phyloP scores from a whole-genome alignment of 179 eudicot species.

The Drosera spatulata region DNA sequence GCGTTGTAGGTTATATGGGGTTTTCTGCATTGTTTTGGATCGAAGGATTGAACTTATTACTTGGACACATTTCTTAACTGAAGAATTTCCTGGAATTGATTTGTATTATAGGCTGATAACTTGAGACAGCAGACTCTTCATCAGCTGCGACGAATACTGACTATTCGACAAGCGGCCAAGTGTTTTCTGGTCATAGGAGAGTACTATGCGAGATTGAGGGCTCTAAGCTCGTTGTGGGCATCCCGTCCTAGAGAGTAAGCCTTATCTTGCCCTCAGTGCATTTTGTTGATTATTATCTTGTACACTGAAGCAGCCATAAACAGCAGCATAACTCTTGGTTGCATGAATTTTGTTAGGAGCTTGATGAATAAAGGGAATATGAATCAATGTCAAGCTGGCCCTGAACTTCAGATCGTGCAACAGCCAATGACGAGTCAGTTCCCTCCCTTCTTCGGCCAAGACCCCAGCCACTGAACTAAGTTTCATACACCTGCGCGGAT shows the following conservation, averaged over 20 bases:
- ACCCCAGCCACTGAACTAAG: neutral
- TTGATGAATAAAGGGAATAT: slow-evolving; percentile 47
- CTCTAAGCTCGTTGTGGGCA: slow-evolving; percentile 86
- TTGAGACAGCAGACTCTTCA: slow-evolving; percentile 90
- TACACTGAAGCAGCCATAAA: no score
- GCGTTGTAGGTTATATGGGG: neutral
- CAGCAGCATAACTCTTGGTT: neutral
- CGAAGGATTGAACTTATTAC: neutral
- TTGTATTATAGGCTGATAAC: slow-evolving; percentile 69
- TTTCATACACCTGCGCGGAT: no score
- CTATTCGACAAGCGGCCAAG: slow-evolving; percentile 78
- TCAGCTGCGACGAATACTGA: slow-evolving; percentile 61
- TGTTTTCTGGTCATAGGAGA: slow-evolving; percentile 88
- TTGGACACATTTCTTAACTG: neutral
- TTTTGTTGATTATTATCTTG: neutral
- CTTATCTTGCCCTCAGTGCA: neutral
- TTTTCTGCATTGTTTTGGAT: neutral
- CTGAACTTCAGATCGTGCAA: slow-evolving; percentile 74
- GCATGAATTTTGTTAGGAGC: slow-evolving; percentile 25
- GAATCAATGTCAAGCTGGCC: slow-evolving; percentile 47
- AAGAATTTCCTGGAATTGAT: neutral
- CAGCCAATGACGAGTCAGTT: slow-evolving; percentile 49
- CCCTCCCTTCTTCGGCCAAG: slow-evolving; percentile 34
- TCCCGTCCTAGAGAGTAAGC: slow-evolving; percentile 69
- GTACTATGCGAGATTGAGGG: slow-evolving; percentile 79